These are phyloP conservation scores for Citrus inodora DNA, from an alignment of 345 rosid genomes.

Conservation along the genomic window DNA sequence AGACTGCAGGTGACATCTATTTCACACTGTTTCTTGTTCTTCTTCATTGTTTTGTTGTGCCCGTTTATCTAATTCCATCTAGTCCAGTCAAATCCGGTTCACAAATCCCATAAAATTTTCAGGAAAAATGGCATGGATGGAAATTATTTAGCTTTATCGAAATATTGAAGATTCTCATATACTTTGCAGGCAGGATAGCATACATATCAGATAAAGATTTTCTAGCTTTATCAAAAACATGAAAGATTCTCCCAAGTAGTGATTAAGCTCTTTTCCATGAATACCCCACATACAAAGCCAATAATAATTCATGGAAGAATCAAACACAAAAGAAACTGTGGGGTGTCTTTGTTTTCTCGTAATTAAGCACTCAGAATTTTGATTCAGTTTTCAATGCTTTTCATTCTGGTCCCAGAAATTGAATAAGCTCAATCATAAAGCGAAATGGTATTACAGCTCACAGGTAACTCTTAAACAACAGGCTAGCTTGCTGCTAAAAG, in stretches of 20 bases:
- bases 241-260: background rate
- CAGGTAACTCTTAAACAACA: background rate
- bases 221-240: background rate
- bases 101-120: too few species aligned
- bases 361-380: background rate
- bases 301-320: slow-evolving; percentile 3
- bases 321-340: background rate
- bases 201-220: background rate
- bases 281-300: background rate
- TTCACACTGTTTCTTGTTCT: background rate
- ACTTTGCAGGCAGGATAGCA: background rate
- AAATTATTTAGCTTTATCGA: background rate
- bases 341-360: background rate
- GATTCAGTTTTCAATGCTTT: background rate
- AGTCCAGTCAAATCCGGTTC: background rate
- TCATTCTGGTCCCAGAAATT: too few species aligned
- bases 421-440: background rate
- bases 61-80: background rate
- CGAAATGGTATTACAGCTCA: background rate
- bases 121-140: background rate
- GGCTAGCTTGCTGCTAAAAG: background rate
- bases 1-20: background rate
- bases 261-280: background rate
- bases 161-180: background rate
- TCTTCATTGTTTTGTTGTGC: background rate